phyloP scores from a whole-genome alignment of 1,284 basidiomycete genomes.

The Porogramme epimiltina region DNA sequence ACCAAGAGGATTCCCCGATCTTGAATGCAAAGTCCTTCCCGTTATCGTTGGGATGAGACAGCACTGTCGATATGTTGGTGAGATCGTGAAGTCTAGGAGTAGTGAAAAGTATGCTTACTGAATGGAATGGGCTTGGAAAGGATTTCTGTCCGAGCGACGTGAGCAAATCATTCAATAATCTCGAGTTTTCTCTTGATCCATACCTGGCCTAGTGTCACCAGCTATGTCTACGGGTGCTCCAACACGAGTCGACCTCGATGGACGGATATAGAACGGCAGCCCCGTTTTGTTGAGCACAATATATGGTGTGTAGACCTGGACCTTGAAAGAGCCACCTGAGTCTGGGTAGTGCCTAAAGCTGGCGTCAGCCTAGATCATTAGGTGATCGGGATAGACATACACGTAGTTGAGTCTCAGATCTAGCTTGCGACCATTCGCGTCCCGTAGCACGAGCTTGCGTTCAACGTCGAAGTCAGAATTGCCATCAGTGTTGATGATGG shows the following conservation, averaged over 20 bases:
- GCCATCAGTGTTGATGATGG: slow-evolving; percentile 95
- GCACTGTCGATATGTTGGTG: slow-evolving; percentile 55
- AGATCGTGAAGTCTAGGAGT: slow-evolving; percentile 28
- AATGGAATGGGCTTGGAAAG: slow-evolving; percentile 69
- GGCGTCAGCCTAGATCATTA: background rate
- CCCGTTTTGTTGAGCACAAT: slow-evolving; percentile 94
- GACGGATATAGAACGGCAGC: slow-evolving; percentile 80
- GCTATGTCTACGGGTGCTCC: slow-evolving; percentile 83
- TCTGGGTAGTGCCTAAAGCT: slow-evolving; percentile 75
- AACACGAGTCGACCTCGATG: slow-evolving; percentile 70
- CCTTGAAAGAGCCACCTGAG: slow-evolving; percentile 97
- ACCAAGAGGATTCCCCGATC: slow-evolving; percentile 90
- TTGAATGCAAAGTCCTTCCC: slow-evolving; percentile 87
- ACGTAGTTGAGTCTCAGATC: slow-evolving; percentile 87
- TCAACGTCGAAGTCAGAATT: slow-evolving; percentile 91
- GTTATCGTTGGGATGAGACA: slow-evolving; percentile 84
- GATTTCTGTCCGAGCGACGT: slow-evolving; percentile 43
- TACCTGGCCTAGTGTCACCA: slow-evolving; percentile 70
- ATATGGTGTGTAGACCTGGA: slow-evolving; percentile 95
- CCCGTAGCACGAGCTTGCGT: slow-evolving; percentile 71
- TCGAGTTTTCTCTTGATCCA: too few relatives aligned
- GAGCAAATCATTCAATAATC: background rate
- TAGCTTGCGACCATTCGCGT: slow-evolving; percentile 79
- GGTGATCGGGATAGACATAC: slow-evolving; percentile 44
- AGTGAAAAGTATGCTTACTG: slow-evolving; percentile 52